Percentiles rank a stretch among this genome's conserved stretches.
phyloP scores from a whole-genome alignment of 2,329 filamentous ascomycete species.

The Trichoderma semiorbis region DNA sequence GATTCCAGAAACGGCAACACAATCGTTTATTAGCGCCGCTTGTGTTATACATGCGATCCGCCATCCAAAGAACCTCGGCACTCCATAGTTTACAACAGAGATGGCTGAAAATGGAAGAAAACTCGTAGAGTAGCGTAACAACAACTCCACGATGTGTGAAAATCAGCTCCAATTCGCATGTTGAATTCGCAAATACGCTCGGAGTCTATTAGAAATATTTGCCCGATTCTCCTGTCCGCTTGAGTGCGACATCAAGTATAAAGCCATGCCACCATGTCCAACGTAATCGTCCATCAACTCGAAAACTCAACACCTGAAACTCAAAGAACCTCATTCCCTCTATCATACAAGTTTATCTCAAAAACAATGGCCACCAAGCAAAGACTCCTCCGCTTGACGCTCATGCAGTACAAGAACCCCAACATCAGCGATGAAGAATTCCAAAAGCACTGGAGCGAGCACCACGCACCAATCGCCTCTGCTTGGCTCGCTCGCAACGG shows the following conservation, averaged over 20 bases:
- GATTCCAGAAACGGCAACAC: not conserved
- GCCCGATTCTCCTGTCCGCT: not conserved
- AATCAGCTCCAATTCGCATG: not conserved
- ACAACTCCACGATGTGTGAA: not conserved
- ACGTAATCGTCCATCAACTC: not conserved
- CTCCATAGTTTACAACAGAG: not conserved
- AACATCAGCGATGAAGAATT: not conserved
- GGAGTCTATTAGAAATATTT: not conserved
- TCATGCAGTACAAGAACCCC: not conserved
- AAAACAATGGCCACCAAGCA: not conserved
- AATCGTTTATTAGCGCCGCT: not conserved
- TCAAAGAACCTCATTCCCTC: no score
- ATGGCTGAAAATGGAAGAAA: not conserved
- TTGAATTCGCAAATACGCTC: not conserved
- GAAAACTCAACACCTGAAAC: not conserved
- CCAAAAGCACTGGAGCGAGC: not conserved
- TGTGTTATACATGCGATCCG: not conserved
- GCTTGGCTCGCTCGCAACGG: not conserved
- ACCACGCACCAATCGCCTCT: not conserved
- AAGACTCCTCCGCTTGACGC: not conserved
- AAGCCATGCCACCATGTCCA: not conserved
- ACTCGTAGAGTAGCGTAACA: not conserved
- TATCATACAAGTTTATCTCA: not conserved
- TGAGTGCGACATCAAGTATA: not conserved
- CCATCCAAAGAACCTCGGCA: not conserved